These are phyloP conservation scores for Rhodotorula sp. DNA, from an alignment of 1,284 basidiomycete genomes.

Conservation along the genomic window DNA sequence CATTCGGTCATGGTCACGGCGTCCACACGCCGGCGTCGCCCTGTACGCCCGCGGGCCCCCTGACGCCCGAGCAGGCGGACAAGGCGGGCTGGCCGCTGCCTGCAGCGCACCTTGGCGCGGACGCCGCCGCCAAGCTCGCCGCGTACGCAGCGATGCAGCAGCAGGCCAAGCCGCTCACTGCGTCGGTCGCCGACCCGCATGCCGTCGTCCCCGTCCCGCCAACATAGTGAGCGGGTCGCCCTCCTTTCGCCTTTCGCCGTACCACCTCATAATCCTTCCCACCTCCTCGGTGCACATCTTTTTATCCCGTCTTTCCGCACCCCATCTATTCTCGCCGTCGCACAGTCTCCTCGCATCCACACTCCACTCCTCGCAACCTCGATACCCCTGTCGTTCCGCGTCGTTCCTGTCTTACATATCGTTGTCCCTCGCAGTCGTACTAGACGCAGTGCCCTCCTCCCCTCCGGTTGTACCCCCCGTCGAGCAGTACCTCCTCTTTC, in stretches of 20 bases:
- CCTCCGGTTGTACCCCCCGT: background rate
- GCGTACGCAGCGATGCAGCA: constrained; percentile 12
- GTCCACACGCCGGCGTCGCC: constrained; percentile 33
- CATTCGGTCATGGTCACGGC: constrained; percentile 20
- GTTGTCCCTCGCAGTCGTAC: background rate
- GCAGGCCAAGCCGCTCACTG: background rate
- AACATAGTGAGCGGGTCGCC: background rate
- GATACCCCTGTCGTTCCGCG: background rate
- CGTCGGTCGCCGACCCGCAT: constrained; percentile 10
- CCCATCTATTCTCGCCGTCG: background rate
- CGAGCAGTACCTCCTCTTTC: background rate
- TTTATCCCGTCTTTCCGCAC: background rate
- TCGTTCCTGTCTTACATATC: background rate
- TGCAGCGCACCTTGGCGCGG: background rate
- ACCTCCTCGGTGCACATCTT: too few species aligned
- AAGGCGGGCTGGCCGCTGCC: constrained; percentile 20
- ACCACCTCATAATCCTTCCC: too few species aligned
- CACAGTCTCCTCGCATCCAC: background rate
- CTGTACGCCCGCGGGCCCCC: constrained; percentile 33
- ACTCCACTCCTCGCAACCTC: background rate
- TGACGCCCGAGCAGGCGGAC: constrained; percentile 31
- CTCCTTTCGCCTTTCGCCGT: background rate
- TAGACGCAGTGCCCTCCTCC: background rate
- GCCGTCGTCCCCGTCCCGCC: background rate
- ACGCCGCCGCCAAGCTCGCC: constrained; percentile 3